Evolutionary conservation across 225 moss, liverwort and hornwort species (phyloP).

Genomic region (Marchantia polymorpha): DNA sequence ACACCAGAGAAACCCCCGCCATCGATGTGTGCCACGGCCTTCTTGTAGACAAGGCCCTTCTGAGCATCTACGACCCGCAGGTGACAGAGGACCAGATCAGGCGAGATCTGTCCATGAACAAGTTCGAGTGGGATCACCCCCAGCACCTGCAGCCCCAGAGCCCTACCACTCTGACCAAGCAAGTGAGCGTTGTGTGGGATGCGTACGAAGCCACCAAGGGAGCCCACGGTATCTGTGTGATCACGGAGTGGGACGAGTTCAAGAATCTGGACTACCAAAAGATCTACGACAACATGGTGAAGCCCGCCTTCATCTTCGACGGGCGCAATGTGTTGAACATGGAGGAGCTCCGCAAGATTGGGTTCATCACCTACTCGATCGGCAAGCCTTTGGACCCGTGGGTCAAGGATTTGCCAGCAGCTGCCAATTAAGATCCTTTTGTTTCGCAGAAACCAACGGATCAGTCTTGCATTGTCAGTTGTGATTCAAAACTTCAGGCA

Average conservation of each 20-base stretch:
- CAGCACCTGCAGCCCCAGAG: conserved; percentile 77
- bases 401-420: conserved; percentile 63
- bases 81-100: conserved; percentile 78
- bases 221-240: conserved; percentile 68
- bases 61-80: conserved; percentile 78
- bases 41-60: conserved; percentile 63
- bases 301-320: conserved; percentile 83
- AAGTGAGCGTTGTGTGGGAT: conserved; percentile 69
- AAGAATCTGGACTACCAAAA: conserved; percentile 73
- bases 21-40: conserved; percentile 83
- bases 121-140: conserved; percentile 96
- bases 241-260: conserved; percentile 90
- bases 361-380: conserved; percentile 73
- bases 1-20: conserved; percentile 72
- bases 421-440: background rate
- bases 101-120: conserved; percentile 84
- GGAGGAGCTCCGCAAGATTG: conserved; percentile 72
- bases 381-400: conserved; percentile 82
- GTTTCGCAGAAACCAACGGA: no score
- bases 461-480: no score
- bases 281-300: conserved; percentile 79
- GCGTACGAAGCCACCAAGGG: conserved; percentile 69
- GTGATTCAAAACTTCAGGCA: no score
- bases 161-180: conserved; percentile 50
- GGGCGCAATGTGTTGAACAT: conserved; percentile 66